Evolutionary conservation across 805 yeast species (phyloP), one percentile per base, ranked within the genome.

Genomic region (Torulaspora franciscae): DNA sequence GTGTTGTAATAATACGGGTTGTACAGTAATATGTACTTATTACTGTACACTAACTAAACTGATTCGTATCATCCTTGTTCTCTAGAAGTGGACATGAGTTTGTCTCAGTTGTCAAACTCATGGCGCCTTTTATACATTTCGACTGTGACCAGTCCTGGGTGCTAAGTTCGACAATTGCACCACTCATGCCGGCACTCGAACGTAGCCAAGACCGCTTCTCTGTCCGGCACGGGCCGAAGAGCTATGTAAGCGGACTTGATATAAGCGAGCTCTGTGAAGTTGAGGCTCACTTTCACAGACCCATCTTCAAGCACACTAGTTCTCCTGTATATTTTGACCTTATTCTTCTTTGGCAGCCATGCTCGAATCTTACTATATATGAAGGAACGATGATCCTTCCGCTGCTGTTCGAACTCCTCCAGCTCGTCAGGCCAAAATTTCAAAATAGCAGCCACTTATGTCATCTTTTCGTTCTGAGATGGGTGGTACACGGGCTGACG

Each of bases 181-280:
- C n/a, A n/a, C n/a, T n/a, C 54, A 37, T 55, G 43, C 45, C 57
- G 51, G 41, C 58, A 52, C 51, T 57, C 55, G 35, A 48, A 28
- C 23, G 40, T 36, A 25, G 17, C 17, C 11, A 36, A 7, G 14
- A 36, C 40, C 29, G 2, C 24, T n/a, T 24, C 40, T 14, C 4
- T 30, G 6, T 9, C 19, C 34, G 2, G 13, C 19, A 3, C 34
- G n/a, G 34, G 34, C 11, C 3, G 15, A 11, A 32, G 14, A 19
- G 40, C 5, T 8, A 37, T 25, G 22, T 11, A 25, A 6, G 40
- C 40, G 7, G 32, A 37, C 22, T 24, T 37, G 32, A 32, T 13
- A 7, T 32, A 13, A 14, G 40, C 23, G 26, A 26, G 15, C 23
- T 15, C 32, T 27, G 40, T 13, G 24, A 37, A 37, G 15, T 26